phyloP scores from a whole-genome alignment of 352 stramenopile species.

The Globisporangium camurandrum region DNA sequence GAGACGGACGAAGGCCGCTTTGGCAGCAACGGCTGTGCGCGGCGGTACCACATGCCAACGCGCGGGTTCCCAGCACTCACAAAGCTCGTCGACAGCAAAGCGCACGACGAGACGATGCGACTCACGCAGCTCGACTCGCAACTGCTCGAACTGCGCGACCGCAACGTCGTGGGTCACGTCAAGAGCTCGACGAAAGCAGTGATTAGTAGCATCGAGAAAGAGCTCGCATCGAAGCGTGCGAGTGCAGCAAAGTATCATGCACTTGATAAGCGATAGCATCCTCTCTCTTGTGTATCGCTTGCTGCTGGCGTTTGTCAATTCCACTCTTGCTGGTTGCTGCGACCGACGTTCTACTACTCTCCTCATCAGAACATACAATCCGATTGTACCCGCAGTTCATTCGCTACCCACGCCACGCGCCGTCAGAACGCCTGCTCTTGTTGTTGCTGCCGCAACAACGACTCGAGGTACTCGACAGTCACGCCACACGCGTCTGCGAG shows the following conservation, averaged over 20 bases:
- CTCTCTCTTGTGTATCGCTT: no score
- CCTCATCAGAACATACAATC: no score
- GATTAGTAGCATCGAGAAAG: conserved; percentile 44
- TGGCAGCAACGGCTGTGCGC: conserved; percentile 48
- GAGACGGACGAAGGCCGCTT: conserved; percentile 61
- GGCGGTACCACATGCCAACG: conserved; percentile 50
- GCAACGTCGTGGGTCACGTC: conserved; percentile 45
- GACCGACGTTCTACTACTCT: no score
- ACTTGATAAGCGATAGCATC: conserved; percentile 30
- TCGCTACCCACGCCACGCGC: no score
- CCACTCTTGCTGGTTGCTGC: no score
- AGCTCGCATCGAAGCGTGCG: conserved; percentile 32
- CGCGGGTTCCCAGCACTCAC: conserved; percentile 33
- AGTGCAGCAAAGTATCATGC: conserved; percentile 44
- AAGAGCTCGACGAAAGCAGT: conserved; percentile 37
- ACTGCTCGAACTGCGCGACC: conserved; percentile 45
- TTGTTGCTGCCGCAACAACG: conserved; percentile 9
- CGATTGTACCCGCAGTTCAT: no score
- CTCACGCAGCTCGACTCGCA: conserved; percentile 55
- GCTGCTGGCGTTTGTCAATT: no score
- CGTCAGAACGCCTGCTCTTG: no score
- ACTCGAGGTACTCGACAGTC: conserved; percentile 9
- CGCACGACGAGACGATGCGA: conserved; percentile 26
- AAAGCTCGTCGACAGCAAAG: conserved; percentile 33
- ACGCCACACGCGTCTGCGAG: conserved; percentile 14